phyloP scores from a whole-genome alignment of 331 rosid species.

The Rhamnella rubrinervis region DNA sequence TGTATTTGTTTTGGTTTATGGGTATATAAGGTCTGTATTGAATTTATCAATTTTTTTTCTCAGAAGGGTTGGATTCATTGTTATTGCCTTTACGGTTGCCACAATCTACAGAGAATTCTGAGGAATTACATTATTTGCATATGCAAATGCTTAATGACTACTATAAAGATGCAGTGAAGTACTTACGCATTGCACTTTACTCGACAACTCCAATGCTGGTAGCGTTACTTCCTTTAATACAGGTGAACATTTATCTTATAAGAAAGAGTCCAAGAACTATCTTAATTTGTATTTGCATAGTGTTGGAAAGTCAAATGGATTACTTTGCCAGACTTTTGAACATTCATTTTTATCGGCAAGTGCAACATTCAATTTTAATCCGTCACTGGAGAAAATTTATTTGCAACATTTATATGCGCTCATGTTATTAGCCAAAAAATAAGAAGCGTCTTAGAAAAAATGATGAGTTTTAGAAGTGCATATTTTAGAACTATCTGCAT shows the following conservation, averaged over 20 bases:
- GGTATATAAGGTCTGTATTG: conserved; percentile 18
- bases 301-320: no score
- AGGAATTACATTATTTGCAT: conserved; percentile 39
- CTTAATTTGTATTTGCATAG: not conserved
- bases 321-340: not conserved
- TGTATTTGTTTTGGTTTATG: conserved; percentile 1
- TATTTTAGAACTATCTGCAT: no score
- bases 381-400: no score
- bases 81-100: conserved; percentile 70
- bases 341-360: not conserved
- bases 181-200: conserved; percentile 54
- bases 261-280: not conserved
- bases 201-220: conserved; percentile 40
- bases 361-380: no score
- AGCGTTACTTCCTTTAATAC: conserved; percentile 74
- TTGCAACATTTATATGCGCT: no score
- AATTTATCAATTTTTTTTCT: conserved; percentile 15
- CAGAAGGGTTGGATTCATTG: conserved; percentile 62
- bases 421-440: no score
- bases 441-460: no score
- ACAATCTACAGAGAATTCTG: conserved; percentile 29
- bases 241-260: conserved; percentile 42
- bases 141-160: conserved; percentile 40
- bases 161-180: conserved; percentile 52
- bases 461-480: no score